Evolutionary conservation across 1,284 basidiomycete genomes (phyloP), one percentile per base, ranked within the genome.

Genomic region (Somion occarium): DNA sequence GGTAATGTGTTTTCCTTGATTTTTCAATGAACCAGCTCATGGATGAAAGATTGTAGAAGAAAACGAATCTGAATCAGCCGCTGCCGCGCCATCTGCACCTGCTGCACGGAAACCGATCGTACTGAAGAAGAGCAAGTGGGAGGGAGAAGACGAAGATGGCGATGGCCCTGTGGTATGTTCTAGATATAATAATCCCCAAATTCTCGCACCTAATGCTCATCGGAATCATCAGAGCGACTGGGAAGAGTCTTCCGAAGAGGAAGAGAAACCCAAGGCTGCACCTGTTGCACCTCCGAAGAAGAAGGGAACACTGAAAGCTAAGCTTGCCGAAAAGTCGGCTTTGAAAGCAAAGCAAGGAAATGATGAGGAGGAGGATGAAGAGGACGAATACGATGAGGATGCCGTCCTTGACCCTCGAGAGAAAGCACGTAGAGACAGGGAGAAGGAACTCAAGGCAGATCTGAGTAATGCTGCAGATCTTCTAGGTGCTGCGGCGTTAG

Each of bases 131-230:
- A 79, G 71, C 61, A 90, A 88, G 70, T 93, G 86, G 82, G 88
- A 85, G 55, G 93, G 88, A 48, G 93, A 96, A 69, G 93, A 96
- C 62, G 89, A 91, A 62, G 91, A 93, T 2, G 85, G 86, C 24
- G 70, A 74, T 20, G 69, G 59, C 1, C 81, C 82, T 47, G 78
- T 75, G 37, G 83, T 85, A 61, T 59, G 77, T 74, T 9, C 30
- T 38, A n/a, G 22, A 34, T 7, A 34, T 49, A 20, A 26, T 19
- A 25, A 7, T 41, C 26, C 44, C 48, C 34, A 18, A 49, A 19
- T 3, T 7, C 19, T 19, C 22, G 30, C 18, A 23, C 19, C 43
- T 42, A 37, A 25, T 48, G 50, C 51, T 54, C 46, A 56, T 56
- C 50, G 46, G 48, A 19, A n/a, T 49, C 38, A 58, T 26, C 60